Evolutionary conservation across 2,329 filamentous ascomycete species (phyloP).

Genomic region (Cordyceps fumosorosea): DNA sequence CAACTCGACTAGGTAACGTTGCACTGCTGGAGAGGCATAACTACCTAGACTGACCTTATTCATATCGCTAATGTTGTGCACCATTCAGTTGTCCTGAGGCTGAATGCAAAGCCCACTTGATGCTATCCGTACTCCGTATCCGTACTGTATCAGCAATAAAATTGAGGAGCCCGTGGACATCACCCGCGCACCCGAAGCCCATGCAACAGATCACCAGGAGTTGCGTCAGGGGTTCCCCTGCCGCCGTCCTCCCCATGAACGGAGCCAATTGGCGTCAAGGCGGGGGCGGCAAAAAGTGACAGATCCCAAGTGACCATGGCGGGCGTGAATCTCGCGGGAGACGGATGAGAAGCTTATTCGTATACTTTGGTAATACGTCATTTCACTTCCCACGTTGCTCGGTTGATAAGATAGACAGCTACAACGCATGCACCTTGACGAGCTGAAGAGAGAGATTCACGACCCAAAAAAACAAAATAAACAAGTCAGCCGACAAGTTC

Average conservation of each 20-base stretch:
- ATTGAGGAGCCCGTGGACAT: neutral
- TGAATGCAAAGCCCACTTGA: no score
- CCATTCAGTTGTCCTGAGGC: neutral
- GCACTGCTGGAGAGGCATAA: no score
- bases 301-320: neutral
- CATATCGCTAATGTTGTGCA: no score
- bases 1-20: no score
- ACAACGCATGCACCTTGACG: neutral
- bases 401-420: no score
- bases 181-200: neutral
- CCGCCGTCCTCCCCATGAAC: neutral
- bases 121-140: no score
- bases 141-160: neutral
- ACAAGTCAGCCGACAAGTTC: no score
- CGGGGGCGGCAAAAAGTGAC: neutral
- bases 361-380: neutral
- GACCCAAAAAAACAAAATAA: neutral
- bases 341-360: neutral
- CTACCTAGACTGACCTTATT: no score
- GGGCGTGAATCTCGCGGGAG: neutral
- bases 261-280: constrained; percentile 4
- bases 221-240: constrained; percentile 3
- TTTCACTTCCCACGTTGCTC: neutral
- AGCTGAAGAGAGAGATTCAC: neutral
- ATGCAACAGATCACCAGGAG: constrained; percentile 9